phyloP scores from a whole-genome alignment of 345 rosid genomes.

The Syzygium jambos region DNA sequence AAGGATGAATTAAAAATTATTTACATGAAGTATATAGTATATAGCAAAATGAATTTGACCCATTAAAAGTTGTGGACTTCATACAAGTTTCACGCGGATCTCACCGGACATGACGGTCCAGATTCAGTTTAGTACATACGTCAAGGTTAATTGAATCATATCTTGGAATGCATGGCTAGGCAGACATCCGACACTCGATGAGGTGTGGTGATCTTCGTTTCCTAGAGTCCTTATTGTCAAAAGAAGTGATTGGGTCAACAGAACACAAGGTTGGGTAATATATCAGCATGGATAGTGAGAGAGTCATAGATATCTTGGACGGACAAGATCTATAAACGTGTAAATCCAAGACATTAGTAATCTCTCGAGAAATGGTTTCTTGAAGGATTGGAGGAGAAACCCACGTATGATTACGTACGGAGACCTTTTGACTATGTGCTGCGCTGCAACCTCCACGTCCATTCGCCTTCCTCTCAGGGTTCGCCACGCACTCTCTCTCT shows the following conservation, averaged over 20 bases:
- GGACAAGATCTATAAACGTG: background rate
- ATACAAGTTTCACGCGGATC: background rate
- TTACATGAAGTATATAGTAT: background rate
- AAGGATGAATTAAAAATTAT: background rate
- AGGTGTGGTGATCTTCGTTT: background rate
- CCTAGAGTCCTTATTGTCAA: background rate
- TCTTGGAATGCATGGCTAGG: background rate
- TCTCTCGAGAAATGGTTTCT: background rate
- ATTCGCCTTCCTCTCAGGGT: background rate
- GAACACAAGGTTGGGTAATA: background rate
- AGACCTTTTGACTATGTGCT: background rate
- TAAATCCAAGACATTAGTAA: fast-evolving
- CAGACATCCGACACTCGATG: too few relatives aligned
- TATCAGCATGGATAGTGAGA: background rate
- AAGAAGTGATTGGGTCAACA: background rate
- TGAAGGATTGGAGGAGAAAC: background rate
- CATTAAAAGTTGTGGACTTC: background rate
- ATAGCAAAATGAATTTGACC: background rate
- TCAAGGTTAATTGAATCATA: background rate
- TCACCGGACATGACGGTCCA: background rate
- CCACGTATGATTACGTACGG: background rate
- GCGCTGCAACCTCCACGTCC: background rate
- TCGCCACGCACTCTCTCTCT: too few relatives aligned
- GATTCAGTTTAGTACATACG: fast-evolving
- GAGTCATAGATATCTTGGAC: background rate